These are phyloP conservation scores for Tolypocladium tundrense DNA, from an alignment of 2,329 filamentous ascomycete genomes.

Conservation along the genomic window DNA sequence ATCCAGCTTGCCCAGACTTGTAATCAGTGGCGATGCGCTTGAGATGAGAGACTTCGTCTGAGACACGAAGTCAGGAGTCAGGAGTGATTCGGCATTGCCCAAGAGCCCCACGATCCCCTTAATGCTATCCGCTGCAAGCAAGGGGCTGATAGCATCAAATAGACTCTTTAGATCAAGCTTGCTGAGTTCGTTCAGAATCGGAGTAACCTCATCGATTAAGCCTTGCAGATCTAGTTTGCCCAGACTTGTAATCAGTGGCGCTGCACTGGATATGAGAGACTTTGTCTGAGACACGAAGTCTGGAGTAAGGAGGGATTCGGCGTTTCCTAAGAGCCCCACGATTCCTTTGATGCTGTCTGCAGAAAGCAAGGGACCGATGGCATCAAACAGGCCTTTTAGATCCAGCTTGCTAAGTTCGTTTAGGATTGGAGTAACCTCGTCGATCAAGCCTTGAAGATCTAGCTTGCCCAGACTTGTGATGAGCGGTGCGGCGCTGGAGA, in stretches of 20 bases:
- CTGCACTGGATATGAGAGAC: not conserved
- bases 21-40: not conserved
- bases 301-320: not conserved
- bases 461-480: not conserved
- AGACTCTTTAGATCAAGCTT: too few species aligned
- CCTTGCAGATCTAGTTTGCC: not conserved
- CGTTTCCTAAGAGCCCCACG: not conserved
- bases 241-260: not conserved
- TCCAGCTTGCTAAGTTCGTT: not conserved
- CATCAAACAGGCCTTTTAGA: too few species aligned
- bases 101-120: not conserved
- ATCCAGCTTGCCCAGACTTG: not conserved
- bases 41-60: not conserved
- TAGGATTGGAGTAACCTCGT: not conserved
- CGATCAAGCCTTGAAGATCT: not conserved
- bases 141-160: too few species aligned
- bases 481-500: not conserved
- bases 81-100: not conserved
- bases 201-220: not conserved
- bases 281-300: not conserved
- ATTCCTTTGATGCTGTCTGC: not conserved
- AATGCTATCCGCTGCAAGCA: not conserved
- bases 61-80: not conserved
- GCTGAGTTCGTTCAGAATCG: not conserved
- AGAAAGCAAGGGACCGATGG: not conserved